Conservation (phyloP, 163 green algal species). For the Prototheca stagnorum region DNA sequence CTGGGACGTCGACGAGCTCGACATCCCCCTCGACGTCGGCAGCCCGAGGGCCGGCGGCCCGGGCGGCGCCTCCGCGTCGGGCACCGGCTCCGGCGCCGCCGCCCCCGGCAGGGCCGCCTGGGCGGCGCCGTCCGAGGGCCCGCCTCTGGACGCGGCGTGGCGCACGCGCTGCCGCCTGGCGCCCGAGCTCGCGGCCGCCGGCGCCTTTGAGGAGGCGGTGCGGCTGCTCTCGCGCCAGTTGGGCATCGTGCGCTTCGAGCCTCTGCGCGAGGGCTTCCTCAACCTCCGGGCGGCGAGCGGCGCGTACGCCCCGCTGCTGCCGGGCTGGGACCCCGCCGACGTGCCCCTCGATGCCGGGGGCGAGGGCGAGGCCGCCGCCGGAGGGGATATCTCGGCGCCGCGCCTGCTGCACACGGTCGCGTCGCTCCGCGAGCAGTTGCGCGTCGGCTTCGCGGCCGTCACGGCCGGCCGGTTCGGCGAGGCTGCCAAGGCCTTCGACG, state of each 20-base stretch:
- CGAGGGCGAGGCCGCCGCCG: neutral
- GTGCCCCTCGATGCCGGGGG: constrained; percentile 41
- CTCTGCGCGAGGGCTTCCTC: constrained; percentile 27
- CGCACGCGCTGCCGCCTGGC: constrained; percentile 66
- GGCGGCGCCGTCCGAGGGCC: constrained; percentile 62
- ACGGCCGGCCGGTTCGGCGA: constrained; percentile 97
- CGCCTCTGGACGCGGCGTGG: constrained; percentile 62
- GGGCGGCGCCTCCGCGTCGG: constrained; percentile 48
- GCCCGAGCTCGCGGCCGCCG: constrained; percentile 75
- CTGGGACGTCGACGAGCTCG: constrained; percentile 17
- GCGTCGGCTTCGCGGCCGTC: constrained; percentile 74
- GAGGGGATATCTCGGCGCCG: too few species aligned
- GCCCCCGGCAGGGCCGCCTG: constrained; percentile 42
- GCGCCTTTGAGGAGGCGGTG: constrained; percentile 77
- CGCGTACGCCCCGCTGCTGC: constrained; percentile 39
- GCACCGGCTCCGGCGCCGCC: too few species aligned
- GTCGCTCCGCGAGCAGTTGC: constrained; percentile 60
- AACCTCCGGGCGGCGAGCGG: neutral
- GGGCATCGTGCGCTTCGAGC: constrained; percentile 75
- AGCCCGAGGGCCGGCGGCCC: constrained; percentile 42
- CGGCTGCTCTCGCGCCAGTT: constrained; percentile 82
- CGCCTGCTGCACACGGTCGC: constrained; percentile 45
- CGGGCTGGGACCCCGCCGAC: constrained; percentile 31
- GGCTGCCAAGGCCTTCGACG: constrained; percentile 64
- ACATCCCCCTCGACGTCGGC: constrained; percentile 15